A percentile compares a stretch with the other conserved stretches of the same genome.
Evolutionary conservation across 768 basidiomycete species (phyloP).

Genomic region (Rhizopogon vulgaris): DNA sequence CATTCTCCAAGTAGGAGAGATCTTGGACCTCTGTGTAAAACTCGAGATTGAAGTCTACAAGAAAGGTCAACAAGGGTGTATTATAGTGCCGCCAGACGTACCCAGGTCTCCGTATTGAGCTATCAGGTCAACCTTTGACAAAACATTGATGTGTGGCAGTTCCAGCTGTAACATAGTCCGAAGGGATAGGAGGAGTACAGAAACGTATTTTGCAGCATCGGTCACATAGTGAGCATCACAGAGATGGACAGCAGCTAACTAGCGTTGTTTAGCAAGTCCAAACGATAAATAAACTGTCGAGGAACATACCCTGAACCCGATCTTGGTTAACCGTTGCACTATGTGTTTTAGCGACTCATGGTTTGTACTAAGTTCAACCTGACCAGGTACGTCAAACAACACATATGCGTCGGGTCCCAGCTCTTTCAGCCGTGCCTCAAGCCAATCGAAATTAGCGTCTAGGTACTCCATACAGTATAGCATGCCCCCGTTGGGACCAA

Average conservation of each 20-base stretch:
- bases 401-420: constrained; percentile 76
- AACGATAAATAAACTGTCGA: not conserved
- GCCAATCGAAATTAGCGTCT: constrained; percentile 90
- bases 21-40: constrained; percentile 99
- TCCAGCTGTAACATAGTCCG: constrained; percentile 98
- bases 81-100: constrained; percentile 27
- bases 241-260: constrained; percentile 92
- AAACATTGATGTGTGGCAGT: constrained; percentile 95
- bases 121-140: constrained; percentile 94
- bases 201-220: constrained; percentile 92
- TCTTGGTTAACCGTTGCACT: constrained; percentile 61
- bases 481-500: constrained; percentile 96
- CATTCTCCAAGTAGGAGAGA: constrained; percentile 77
- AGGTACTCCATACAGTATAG: constrained; percentile 96
- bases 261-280: constrained; percentile 6
- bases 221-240: constrained; percentile 98
- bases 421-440: constrained; percentile 60
- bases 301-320: constrained; percentile 76
- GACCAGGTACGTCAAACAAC: constrained; percentile 93
- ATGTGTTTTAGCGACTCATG: constrained; percentile 85
- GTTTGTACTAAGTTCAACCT: constrained; percentile 96
- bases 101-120: constrained; percentile 87
- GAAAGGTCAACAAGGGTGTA: not conserved
- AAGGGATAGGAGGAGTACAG: constrained; percentile 84
- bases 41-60: constrained; percentile 88